Percentiles rank a stretch among this genome's conserved stretches.
Evolutionary conservation across 495 filamentous ascomycete genomes (phyloP).

Genomic region (Podospora australis): DNA sequence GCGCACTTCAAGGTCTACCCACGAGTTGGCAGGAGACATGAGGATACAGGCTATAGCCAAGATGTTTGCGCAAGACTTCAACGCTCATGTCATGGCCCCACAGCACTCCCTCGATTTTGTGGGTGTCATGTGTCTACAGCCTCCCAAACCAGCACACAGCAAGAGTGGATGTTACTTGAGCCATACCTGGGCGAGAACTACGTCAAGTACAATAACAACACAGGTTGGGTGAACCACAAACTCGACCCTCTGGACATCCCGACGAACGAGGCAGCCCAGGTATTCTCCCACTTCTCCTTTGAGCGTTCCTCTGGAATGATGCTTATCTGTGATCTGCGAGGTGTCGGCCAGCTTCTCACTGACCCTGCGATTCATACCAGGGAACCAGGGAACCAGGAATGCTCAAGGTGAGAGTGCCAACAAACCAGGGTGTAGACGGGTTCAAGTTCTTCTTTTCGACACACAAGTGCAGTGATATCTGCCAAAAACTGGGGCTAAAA

Average conservation of each 20-base stretch:
- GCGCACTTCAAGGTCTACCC: conserved; percentile 18
- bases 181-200: conserved; percentile 29
- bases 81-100: conserved; percentile 15
- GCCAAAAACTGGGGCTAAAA: conserved; percentile 31
- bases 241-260: conserved; percentile 18
- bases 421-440: conserved; percentile 25
- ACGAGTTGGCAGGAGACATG: conserved; percentile 30
- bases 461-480: conserved; percentile 34
- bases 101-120: conserved; percentile 29
- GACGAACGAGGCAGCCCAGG: conserved; percentile 29
- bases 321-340: conserved; percentile 30
- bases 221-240: conserved; percentile 22
- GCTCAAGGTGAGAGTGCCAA: conserved; percentile 20
- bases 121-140: conserved; percentile 22
- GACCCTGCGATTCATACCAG: conserved; percentile 32
- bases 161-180: too few species aligned
- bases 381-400: conserved; percentile 20
- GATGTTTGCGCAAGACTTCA: conserved; percentile 38
- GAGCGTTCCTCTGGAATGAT: conserved; percentile 34
- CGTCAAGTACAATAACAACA: conserved; percentile 37
- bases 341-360: conserved; percentile 27
- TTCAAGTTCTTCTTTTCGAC: conserved; percentile 35
- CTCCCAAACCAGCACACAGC: too few species aligned
- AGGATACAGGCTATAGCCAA: conserved; percentile 30
- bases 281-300: conserved; percentile 39